These are phyloP conservation scores for Fraxinus cuspidata DNA, from an alignment of 257 asterid genomes.

Conservation along the genomic window DNA sequence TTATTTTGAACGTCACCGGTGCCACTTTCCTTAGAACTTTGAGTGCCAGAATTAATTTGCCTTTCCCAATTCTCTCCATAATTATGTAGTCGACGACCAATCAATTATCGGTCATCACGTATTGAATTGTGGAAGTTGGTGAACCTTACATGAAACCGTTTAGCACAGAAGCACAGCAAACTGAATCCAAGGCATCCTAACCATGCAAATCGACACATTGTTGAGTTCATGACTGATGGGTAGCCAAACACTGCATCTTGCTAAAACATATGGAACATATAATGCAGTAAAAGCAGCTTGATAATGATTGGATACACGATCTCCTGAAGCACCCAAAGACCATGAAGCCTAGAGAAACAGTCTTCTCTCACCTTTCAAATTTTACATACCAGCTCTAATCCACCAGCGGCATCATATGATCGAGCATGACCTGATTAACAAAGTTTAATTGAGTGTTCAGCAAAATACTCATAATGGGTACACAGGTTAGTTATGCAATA, in stretches of 20 bases:
- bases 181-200: constrained; percentile 83
- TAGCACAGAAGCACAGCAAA: constrained; percentile 69
- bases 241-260: constrained; percentile 89
- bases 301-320: constrained; percentile 81
- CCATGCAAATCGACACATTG: constrained; percentile 93
- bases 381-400: constrained; percentile 93
- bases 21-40: constrained; percentile 17
- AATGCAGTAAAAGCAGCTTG: constrained; percentile 86
- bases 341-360: constrained; percentile 95
- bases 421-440: constrained; percentile 78
- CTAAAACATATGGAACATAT: constrained; percentile 86
- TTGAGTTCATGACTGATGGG: constrained; percentile 86
- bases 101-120: constrained; percentile 88
- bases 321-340: constrained; percentile 84
- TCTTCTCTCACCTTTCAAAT: constrained; percentile 91
- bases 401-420: constrained; percentile 87
- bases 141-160: constrained; percentile 94
- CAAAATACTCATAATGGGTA: neutral
- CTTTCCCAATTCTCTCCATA: constrained; percentile 59
- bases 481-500: neutral
- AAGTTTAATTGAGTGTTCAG: neutral
- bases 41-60: constrained; percentile 27
- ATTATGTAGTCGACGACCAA: constrained; percentile 93
- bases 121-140: constrained; percentile 92
- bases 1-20: constrained; percentile 21